A percentile compares a stretch with the other conserved stretches of the same genome.
phyloP scores from a whole-genome alignment of 345 rosid genomes.

The Salix caprea region DNA sequence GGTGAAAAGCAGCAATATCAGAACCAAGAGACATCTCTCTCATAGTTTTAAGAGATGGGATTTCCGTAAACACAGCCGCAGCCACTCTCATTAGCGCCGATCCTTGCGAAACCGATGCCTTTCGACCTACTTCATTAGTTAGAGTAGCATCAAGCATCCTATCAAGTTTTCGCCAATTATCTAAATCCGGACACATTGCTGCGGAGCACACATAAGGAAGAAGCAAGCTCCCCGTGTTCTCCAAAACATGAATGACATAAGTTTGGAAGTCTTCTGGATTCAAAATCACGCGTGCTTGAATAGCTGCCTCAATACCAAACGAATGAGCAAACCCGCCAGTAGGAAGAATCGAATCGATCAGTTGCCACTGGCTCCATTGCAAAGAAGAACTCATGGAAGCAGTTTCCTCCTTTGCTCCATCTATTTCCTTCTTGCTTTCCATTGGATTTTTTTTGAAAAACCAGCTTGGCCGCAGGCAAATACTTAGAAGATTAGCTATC shows the following conservation, averaged over 20 bases:
- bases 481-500: no score
- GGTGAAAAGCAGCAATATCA: constrained; percentile 48
- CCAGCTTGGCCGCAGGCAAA: no score
- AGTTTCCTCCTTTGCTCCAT: neutral
- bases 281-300: constrained; percentile 54
- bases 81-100: constrained; percentile 74
- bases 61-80: constrained; percentile 58
- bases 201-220: constrained; percentile 76
- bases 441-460: neutral
- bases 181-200: constrained; percentile 37
- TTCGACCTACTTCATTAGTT: constrained; percentile 66
- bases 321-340: constrained; percentile 94
- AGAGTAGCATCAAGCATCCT: constrained; percentile 56
- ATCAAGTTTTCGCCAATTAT: constrained; percentile 51
- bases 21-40: constrained; percentile 42
- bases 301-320: constrained; percentile 76
- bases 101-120: constrained; percentile 74
- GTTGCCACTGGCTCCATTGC: constrained; percentile 93
- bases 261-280: constrained; percentile 46
- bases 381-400: constrained; percentile 6
- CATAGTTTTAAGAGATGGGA: constrained; percentile 47
- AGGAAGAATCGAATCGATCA: constrained; percentile 84
- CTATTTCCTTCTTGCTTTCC: constrained; percentile 11
- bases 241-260: constrained; percentile 45
- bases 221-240: constrained; percentile 67